Base-by-base conservation (phyloP, 2,329 filamentous ascomycete genomes). In the Dactylellina cionopaga region DNA sequence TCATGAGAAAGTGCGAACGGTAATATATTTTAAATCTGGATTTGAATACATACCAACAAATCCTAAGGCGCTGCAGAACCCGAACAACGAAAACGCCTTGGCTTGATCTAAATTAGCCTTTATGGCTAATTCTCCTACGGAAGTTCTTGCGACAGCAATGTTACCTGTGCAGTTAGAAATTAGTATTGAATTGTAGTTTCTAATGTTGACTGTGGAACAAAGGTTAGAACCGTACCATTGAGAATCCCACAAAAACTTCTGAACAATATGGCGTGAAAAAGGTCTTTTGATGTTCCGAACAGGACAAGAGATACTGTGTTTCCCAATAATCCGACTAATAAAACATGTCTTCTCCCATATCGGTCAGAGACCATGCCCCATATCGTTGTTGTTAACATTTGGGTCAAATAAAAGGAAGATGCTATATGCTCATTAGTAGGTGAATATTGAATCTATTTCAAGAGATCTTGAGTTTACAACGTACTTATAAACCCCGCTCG, bases 81-180 rank as follows among this genome's bases (percentile, higher is more conserved):
- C 56, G 24, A 62, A 62, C 10, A 62, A 49, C 11, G 43, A 51
- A 31, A 62, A 62, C 33, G 56, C 56, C 19, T 51, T 62, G 15
- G 56, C 56, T 41, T 62, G 56, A 31, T 51, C 44, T 5, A 62
- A 27, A 1, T 41, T 51, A 11, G 44, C 22, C 13, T 25, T 15
- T 6, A 51, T 31, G 11, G 56, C 56, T 33, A 62, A 9, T 19
- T 62, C 56, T 27, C 56, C 56, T 13, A 62, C 56, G 6, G 56
- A 62, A 27, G 56, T 62, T 41, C 56, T 62, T 17, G 56, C 56
- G 33, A 62, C 56, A 17, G 56, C 56, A 33, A 62, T 62, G 31
- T 62, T 62, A 19, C 56, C 56, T 62, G 27, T 22, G 24, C 3
- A 58, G 11, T 25, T 41, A 25, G 17, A 41, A 7, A n/a, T 62